Percentiles rank a stretch among this genome's conserved stretches.
These are phyloP conservation scores for Phytomonas francai DNA, from an alignment of 208 protist species.

Conservation along the genomic window DNA sequence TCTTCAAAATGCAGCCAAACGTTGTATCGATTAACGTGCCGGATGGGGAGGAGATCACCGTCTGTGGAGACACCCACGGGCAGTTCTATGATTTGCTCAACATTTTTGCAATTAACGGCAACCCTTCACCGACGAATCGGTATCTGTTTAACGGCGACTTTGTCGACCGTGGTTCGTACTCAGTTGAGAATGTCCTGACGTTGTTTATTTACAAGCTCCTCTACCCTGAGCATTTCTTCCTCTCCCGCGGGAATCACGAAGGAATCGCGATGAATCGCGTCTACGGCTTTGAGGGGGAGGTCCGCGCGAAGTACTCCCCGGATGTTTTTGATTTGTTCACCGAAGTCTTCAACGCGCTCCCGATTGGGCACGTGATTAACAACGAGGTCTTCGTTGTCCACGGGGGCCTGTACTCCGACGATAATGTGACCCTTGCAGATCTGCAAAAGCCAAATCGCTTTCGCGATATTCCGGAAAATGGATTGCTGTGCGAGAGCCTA, in stretches of 20 bases:
- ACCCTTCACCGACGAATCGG: constrained; percentile 81
- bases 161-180: constrained; percentile 96
- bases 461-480: constrained; percentile 91
- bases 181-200: constrained; percentile 93
- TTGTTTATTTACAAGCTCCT: constrained; percentile 96
- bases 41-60: constrained; percentile 86
- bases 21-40: constrained; percentile 85
- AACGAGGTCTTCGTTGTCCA: constrained; percentile 93
- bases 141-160: constrained; percentile 96
- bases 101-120: constrained; percentile 93
- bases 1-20: constrained; percentile 81
- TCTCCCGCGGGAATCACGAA: constrained; percentile 97
- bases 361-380: constrained; percentile 91
- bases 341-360: constrained; percentile 94
- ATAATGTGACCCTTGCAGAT: constrained; percentile 95
- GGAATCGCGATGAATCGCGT: constrained; percentile 94
- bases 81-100: constrained; percentile 98
- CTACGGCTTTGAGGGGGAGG: constrained; percentile 98
- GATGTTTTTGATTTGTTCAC: constrained; percentile 92
- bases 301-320: constrained; percentile 91
- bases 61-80: constrained; percentile 98
- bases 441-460: constrained; percentile 94
- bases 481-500: constrained; percentile 94
- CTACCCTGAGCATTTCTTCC: constrained; percentile 93
- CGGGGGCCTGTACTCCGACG: constrained; percentile 93